Conservation (phyloP, 1,284 basidiomycete species). For the Gymnopus androsaceus region DNA sequence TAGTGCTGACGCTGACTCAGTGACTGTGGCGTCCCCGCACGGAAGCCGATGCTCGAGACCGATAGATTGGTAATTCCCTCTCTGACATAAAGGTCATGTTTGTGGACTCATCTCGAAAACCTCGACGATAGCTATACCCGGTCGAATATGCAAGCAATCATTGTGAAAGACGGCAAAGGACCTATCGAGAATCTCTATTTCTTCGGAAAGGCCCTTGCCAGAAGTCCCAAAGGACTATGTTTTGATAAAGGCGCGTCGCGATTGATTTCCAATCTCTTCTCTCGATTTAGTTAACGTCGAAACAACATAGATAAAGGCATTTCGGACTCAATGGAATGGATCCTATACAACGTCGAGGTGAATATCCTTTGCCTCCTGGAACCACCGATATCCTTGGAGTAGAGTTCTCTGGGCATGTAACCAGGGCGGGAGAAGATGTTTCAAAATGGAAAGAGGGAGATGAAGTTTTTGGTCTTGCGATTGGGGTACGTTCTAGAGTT, state of each 20-base stretch:
- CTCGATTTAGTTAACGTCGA: neutral
- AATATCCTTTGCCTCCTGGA: slow-evolving; percentile 80
- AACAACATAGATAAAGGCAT: slow-evolving; percentile 76
- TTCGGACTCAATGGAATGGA: slow-evolving; percentile 92
- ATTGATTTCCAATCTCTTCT: neutral
- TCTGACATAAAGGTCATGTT: no score
- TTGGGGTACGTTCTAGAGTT: slow-evolving; percentile 34
- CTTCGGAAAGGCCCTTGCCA: slow-evolving; percentile 71
- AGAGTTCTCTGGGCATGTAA: slow-evolving; percentile 85
- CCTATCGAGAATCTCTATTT: slow-evolving; percentile 80
- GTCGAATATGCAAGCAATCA: slow-evolving; percentile 86
- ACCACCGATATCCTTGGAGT: slow-evolving; percentile 83
- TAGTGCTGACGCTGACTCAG: no score
- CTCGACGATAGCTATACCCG: no score
- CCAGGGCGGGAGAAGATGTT: slow-evolving; percentile 57
- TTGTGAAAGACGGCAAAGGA: slow-evolving; percentile 82
- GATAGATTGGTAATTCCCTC: no score
- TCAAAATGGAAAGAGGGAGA: slow-evolving; percentile 74
- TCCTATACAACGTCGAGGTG: slow-evolving; percentile 73
- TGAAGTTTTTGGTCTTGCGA: slow-evolving; percentile 83
- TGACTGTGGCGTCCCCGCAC: no score
- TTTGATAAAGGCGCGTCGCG: slow-evolving; percentile 64
- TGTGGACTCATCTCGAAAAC: no score
- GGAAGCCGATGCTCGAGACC: no score
- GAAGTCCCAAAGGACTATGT: slow-evolving; percentile 59